Evolutionary conservation across 2,329 filamentous ascomycete species (phyloP), one percentile per base, ranked within the genome.

Genomic region (Albifimbria verrucaria): DNA sequence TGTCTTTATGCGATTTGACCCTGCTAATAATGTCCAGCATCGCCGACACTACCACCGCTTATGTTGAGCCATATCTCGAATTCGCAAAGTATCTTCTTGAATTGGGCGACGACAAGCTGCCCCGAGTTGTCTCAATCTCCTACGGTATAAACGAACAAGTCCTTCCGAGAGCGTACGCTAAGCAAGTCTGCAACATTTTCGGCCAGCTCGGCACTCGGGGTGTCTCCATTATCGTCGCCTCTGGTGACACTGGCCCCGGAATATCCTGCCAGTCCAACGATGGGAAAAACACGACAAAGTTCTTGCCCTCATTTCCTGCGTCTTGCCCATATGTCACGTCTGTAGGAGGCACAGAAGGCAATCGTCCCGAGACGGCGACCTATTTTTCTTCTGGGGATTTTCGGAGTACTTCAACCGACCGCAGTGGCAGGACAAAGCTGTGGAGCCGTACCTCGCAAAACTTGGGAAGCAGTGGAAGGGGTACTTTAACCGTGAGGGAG

Each of bases 131-230:
- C 42, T 80, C 78, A 41, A 87, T 85, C n/a, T 89, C 86, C 0
- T 90, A 90, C 62, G 86, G 85, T 23, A 85, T 88, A 59, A 77
- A 85, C 46, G 87, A 90, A 63, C 84, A 86, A 64, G 79, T 77
- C 3, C 73, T 89, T 0, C 84, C 85, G 0, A 68, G 70, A 21
- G 70, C 75, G 3, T 89, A 89, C 63, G 79, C 83, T 7, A 74
- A 60, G 12, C 68, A 70, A 11, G 66, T 73, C 12, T 78, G 80
- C 60, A 75, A 80, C 52, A 78, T 83, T 20, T 89, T 88, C 68
- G 77, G 77, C 26, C 82, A 87, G 55, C 78, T 90, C 5, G 85
- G 84, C 21, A 77, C 81, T 1, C 81, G 87, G 11, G 87, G 87
- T 26, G 81, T 89, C 20, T 82, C 84, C 0, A 73, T 90, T n/a